Conservation (phyloP, 352 stramenopile genomes). For the Globisporangium acanthophoron region DNA sequence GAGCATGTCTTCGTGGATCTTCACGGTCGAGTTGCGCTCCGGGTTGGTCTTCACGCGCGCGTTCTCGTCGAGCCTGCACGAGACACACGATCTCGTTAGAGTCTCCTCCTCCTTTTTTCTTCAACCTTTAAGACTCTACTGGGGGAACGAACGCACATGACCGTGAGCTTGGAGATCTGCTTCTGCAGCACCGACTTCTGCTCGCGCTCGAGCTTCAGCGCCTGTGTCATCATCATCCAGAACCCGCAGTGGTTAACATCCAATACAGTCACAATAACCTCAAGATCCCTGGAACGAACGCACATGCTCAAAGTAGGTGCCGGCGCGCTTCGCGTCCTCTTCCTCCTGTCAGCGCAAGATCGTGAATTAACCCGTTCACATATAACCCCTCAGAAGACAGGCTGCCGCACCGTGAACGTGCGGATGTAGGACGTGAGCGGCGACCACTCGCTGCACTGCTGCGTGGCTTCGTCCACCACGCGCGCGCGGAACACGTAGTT, state of each 20-base stretch:
- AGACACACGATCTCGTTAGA: too few species aligned
- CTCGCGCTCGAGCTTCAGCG: conserved; percentile 73
- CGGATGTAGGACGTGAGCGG: conserved; percentile 56
- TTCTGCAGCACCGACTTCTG: conserved; percentile 62
- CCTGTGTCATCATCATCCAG: conserved; percentile 15
- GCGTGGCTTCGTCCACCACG: conserved; percentile 50
- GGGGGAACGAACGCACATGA: conserved; percentile 30
- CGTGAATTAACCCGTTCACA: not conserved
- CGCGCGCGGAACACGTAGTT: conserved; percentile 79
- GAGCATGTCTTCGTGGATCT: conserved; percentile 82
- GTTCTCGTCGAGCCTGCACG: conserved; percentile 41
- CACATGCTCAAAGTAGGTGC: conserved; percentile 83
- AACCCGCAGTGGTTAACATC: not conserved
- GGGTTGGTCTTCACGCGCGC: conserved; percentile 19
- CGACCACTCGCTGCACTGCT: conserved; percentile 78
- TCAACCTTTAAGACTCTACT: too few species aligned
- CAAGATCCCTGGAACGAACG: not conserved
- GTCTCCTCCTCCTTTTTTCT: too few species aligned
- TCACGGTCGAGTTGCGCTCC: conserved; percentile 38
- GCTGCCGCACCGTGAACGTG: conserved; percentile 54
- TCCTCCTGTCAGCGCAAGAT: conserved; percentile 33
- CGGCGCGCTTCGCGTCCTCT: conserved; percentile 80
- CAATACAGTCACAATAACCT: not conserved
- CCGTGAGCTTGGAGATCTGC: conserved; percentile 78
- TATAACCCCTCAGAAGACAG: not conserved